Evolutionary conservation across 768 basidiomycete genomes (phyloP).

Genomic region (Rhodosporidiobolus sp.): DNA sequence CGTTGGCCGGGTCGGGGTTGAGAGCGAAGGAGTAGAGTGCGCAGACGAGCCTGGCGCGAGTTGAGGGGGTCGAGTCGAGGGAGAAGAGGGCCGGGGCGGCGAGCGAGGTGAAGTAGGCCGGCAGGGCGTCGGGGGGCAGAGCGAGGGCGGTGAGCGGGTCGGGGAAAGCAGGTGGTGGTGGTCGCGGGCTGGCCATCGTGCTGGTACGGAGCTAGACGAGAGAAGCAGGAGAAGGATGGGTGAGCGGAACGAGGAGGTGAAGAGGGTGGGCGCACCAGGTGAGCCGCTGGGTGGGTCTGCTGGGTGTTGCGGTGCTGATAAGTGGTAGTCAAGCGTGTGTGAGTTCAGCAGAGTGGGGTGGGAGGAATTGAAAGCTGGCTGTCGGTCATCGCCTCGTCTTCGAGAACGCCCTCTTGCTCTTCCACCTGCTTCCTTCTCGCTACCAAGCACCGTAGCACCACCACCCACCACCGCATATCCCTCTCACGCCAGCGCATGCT

Average conservation of each 20-base stretch:
- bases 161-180: not conserved
- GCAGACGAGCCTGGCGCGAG: not conserved
- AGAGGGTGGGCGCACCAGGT: no score
- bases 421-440: no score
- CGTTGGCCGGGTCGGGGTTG: not conserved
- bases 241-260: not conserved
- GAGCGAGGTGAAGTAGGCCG: slow-evolving; percentile 7
- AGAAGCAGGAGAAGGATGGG: not conserved
- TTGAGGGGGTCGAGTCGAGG: not conserved
- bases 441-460: no score
- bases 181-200: not conserved
- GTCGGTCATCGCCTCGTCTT: no score
- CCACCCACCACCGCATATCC: no score
- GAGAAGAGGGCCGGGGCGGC: not conserved
- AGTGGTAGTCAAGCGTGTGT: no score
- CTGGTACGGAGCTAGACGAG: not conserved
- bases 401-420: no score
- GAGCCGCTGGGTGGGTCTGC: no score
- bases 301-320: no score
- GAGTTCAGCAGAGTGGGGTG: not conserved
- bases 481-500: no score
- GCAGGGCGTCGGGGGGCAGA: not conserved
- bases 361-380: not conserved
- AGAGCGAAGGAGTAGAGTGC: slow-evolving; percentile 19
- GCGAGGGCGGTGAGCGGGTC: not conserved